Evolutionary conservation across 441 rosid species (phyloP), one percentile per base, ranked within the genome.

Genomic region (Manihot esculenta): DNA sequence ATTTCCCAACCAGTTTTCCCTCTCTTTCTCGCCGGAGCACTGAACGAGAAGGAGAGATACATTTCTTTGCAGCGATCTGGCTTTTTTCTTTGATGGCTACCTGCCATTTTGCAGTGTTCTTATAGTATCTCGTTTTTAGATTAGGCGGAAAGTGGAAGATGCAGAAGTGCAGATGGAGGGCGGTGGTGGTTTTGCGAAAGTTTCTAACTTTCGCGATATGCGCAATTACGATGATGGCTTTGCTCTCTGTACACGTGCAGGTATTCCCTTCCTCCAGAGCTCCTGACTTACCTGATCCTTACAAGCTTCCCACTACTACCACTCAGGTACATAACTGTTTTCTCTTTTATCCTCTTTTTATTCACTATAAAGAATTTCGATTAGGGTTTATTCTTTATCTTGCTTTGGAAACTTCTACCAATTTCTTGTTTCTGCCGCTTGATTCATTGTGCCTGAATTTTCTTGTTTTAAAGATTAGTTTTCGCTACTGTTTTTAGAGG

Each of bases 121-220:
- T 35, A 35, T 35, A 35, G 41, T 6, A 0, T 35, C 41, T 35
- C 5, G 41, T 2, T 6, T 35, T 35, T 0, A 35, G 41, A 35
- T 2, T 2, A 56, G 49, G 42, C 13, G 53, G 11, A 42, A 63
- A 26, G 30, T 55, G 65, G 5, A 81, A 80, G 87, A 84, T 84
- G 81, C 84, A 75, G 78, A 80, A 85, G 76, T 87, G 88, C 86
- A 79, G 85, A 83, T 53, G 87, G 77, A 76, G 72, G 61, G 63
- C 64, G 76, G 78, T 84, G 78, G 78, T 71, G 67, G 35, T 74
- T 58, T 75, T 85, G 72, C 84, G 91, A 79, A 83, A 74, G 77
- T 12, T 83, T 66, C 81, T 95, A 76, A 88, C 84, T 38, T 88
- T 82, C 74, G 95, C 95, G 78, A 83, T 88, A 60, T 83, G 93